Evolutionary conservation across 805 yeast species (phyloP), one percentile per base, ranked within the genome.

Genomic region (Candida sanyiensis): DNA sequence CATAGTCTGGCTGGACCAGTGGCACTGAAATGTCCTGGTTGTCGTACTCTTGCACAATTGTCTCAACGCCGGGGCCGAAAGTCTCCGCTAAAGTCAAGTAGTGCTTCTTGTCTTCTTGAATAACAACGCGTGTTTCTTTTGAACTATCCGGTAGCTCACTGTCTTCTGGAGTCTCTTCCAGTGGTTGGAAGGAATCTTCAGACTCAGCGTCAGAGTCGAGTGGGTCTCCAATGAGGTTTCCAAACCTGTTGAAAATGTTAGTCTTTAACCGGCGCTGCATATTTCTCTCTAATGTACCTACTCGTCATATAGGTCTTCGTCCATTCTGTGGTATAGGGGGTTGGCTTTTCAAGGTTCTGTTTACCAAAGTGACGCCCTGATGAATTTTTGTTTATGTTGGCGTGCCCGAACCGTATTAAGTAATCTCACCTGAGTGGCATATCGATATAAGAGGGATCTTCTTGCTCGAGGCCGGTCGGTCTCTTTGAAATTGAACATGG

Each of bases 221-320:
- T 6, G 70, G 62, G 31, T 66, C 78, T 11, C 80, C 82, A 16
- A 83, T 67, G 26, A 70, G 67, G 54, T 82, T 82, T 32, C 90
- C 90, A 57, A 82, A 82, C 58, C 63, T 56, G 12, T 15, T n/a
- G 5, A n/a, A 9, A 21, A 13, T 24, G 11, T 10, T 7, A 12
- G 7, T n/a, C n/a, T n/a, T n/a, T n/a, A n/a, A n/a, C n/a, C n/a
- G n/a, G n/a, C n/a, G n/a, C n/a, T n/a, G n/a, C n/a, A n/a, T n/a
- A n/a, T n/a, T n/a, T n/a, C n/a, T n/a, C n/a, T n/a, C n/a, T n/a
- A n/a, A n/a, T n/a, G 7, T 3, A 52, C 68, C 33, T 49, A 71
- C 71, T 87, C 96, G 59, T 87, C 96, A 59, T 81, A 86, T 20
- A 77, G 54, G 44, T 77, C 83, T 17, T 77, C 82, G 50, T 75